A percentile compares a stretch with the other conserved stretches of the same genome.
These are phyloP conservation scores for Sclerotinia subarctica DNA, from an alignment of 2,329 filamentous ascomycete genomes.

Conservation along the genomic window DNA sequence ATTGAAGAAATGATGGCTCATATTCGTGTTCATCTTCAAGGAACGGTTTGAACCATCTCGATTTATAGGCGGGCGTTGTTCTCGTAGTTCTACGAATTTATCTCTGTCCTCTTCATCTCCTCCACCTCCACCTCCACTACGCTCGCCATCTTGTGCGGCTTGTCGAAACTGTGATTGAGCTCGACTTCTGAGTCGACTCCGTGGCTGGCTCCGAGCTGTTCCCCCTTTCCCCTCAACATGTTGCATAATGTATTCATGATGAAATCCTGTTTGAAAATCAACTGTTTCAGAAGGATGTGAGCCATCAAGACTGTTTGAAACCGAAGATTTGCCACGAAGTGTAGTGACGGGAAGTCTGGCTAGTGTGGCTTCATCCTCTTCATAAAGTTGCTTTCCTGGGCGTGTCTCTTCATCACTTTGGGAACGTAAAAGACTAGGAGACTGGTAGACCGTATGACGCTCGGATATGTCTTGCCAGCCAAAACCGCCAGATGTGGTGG, in stretches of 20 bases:
- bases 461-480: constrained; percentile 30
- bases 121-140: background rate
- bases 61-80: background rate
- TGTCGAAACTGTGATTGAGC: constrained; percentile 23
- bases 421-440: constrained; percentile 1
- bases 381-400: constrained; percentile 13
- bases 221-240: constrained; percentile 23
- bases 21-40: constrained; percentile 19
- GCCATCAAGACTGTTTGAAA: constrained; percentile 30
- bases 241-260: constrained; percentile 24
- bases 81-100: constrained; percentile 5
- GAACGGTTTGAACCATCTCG: constrained; percentile 21
- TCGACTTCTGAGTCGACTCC: constrained; percentile 29
- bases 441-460: background rate
- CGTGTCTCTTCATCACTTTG: constrained; percentile 5
- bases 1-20: constrained; percentile 36
- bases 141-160: background rate
- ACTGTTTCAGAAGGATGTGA: constrained; percentile 30
- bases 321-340: background rate
- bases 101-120: constrained; percentile 11
- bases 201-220: constrained; percentile 13
- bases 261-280: constrained; percentile 32
- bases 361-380: constrained; percentile 17
- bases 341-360: constrained; percentile 6
- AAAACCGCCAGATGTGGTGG: constrained; percentile 20